Base-by-base conservation (phyloP, 768 basidiomycete genomes). In the Tephrocybe rancida region DNA sequence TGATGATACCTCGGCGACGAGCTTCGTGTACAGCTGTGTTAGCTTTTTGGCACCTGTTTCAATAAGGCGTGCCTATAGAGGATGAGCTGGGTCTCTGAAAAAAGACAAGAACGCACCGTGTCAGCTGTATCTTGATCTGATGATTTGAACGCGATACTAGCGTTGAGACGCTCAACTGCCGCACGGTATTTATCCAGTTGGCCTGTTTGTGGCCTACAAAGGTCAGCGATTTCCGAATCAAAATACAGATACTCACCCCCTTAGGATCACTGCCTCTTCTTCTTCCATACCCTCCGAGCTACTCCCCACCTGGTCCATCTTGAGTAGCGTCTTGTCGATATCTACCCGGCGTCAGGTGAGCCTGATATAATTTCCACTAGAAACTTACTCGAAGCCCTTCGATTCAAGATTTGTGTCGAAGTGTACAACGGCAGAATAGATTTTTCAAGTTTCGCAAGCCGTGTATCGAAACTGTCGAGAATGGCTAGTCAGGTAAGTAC, bases 31-130 rank as follows among this genome's bases (percentile, higher is more conserved):
- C 11, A 92, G 70, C 61, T 91, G 90, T 0, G 85, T 79, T 9
- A 93, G 75, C 64, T 91, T 92, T 73, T 92, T 92, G 5, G 85
- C 84, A 7, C 92, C 91, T 1, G 89, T 89, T 71, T 92, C 90
- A 8, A 92, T 75, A 4, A 93, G 79, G 37, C 87, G 83, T n/a
- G 88, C 87, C 77, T 74, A 56, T 14, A 29, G 44, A 39, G 7
- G 5, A 19, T 5, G 7, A 19, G 21, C 9, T 41, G n/a, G 16
- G n/a, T 19, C 39, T n/a, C 5, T 41, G 9, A 50, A 16, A 5
- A 34, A 24, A 13, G 24, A 9, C 5, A 6, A 7, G 19, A 48
- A 67, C 53, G 26, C 45, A 86, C 87, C 34, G 82, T 83, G 59
- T 86, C 82, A 0, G 73, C 76, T 3, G 81, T 68, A 56, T 81